Conservation (phyloP, 129 eudicot genomes). For the Sambucus nigra region DNA sequence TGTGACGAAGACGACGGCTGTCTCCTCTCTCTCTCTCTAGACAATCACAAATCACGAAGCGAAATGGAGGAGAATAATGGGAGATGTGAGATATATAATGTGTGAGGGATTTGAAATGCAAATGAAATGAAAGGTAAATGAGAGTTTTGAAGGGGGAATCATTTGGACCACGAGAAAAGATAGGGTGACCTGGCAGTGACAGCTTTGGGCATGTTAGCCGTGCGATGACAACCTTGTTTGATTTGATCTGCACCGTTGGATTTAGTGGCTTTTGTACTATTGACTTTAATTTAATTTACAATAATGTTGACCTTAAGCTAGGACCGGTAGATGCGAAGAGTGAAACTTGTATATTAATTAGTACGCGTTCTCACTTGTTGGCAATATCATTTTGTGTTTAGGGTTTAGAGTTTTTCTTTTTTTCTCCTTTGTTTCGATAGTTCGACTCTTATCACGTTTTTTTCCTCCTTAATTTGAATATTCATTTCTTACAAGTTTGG, state of each 20-base stretch:
- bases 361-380: too few species aligned
- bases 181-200: slow-evolving; percentile 50
- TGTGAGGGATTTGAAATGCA: slow-evolving; percentile 24
- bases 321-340: too few species aligned
- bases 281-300: too few species aligned
- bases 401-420: too few species aligned
- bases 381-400: too few species aligned
- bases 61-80: slow-evolving; percentile 14
- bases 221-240: neutral
- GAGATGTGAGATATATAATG: slow-evolving; percentile 6
- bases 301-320: too few species aligned
- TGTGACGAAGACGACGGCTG: slow-evolving; percentile 1
- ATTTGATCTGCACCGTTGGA: slow-evolving; percentile 1
- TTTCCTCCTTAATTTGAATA: too few species aligned
- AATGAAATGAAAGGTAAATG: slow-evolving; percentile 18
- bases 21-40: slow-evolving; percentile 13
- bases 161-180: slow-evolving; percentile 46
- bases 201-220: slow-evolving; percentile 18
- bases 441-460: too few species aligned
- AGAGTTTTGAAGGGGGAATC: slow-evolving; percentile 32
- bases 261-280: neutral
- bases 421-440: too few species aligned
- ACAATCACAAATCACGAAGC: neutral
- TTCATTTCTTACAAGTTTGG: too few species aligned
- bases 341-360: too few species aligned